Base-by-base conservation (phyloP, 1,139 yeast genomes). In the Wickerhamiella infanticola region DNA sequence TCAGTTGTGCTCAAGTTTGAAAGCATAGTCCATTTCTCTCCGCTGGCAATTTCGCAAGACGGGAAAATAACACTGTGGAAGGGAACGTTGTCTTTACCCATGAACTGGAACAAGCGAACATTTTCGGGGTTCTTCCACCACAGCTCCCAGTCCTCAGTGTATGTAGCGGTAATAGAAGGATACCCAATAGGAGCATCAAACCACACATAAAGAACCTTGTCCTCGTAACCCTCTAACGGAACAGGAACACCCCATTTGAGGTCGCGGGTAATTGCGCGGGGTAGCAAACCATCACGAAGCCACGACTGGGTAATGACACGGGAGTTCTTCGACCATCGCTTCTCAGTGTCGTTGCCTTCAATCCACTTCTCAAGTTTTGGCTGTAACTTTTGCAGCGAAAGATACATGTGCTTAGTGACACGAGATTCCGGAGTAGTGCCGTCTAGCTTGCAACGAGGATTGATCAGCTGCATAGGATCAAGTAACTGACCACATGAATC, bases 1-100 rank as follows among this genome's bases (percentile, higher is more conserved):
- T 90, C 99, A 13, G 99, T 90, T 45, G 98, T 88, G 60, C 80
- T 83, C 55, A 90, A 67, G 63, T 88, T 95, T 60, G 85, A 85
- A 55, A 88, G 73, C 75, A 77, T 80, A 49, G 96, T 88, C 97
- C 97, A 90, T 41, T 71, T 60, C 49, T 88, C 93, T 27, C 73
- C 68, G 24, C 98, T 88, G 64, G 97, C 99, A 44, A 90, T 68
- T 65, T 80, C 81, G 39, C 94, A 69, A 41, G 93, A 78, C 50
- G 99, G 99, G 84, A 88, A 90, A 48, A 90, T 94, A 49, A 93
- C 98, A 1, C 95, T 82, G 61, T 90, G 99, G 84, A 90, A 90
- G 38, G 97, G 97, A 56, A 88, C 96, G 60, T 90, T 90, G 65
- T 90, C 99, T 67, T 90, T 90, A 68, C 99, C 99, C 99, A 90